Base-by-base conservation (phyloP, 106 monocot species). In the Narthecium ossifragum region DNA sequence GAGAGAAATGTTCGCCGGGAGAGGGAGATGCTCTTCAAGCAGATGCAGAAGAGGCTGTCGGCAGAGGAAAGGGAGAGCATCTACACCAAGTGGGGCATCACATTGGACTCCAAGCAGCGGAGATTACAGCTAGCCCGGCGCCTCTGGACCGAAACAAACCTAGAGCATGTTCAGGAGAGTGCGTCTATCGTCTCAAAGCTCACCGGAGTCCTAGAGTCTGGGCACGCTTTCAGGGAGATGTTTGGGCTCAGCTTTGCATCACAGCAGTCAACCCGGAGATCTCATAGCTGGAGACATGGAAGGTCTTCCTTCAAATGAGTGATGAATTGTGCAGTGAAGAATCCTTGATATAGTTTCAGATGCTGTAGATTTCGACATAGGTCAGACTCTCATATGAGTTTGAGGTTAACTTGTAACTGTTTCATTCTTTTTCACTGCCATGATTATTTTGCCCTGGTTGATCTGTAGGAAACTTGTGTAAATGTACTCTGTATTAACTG, bases 181-280 rank as follows among this genome's bases (percentile, higher is more conserved):
- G 90, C 96, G 9, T 25, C 80, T 24, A 69, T 96, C 22, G 78
- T 96, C 3, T 80, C 90, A 1, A 83, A 70, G 62, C 63, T 96
- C 0, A 62, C 81, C 6, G 86, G 80, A 6, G 34, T 84, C 29
- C 30, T 73, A 1, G 84, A 90, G 51, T 65, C 77, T 4, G 84
- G 65, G 47, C 64, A 60, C 22, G 72, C 73, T 0, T 70, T 83
- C 24, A 83, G 78, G 61, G 85, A 96, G 71, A 86, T 96, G 90
- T 82, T 96, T 33, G 86, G 80, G 12, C 73, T 96, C 11, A 86
- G 80, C 57, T 96, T 88, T 45, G 63, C 74, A 15, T 78, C 88
- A 0, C 77, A 72, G 27, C 51, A 15, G 26, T 33, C 33, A 15
- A 61, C 34, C 41, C 65, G 68, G 8, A 74, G 77, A 54, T 86